Base-by-base conservation (phyloP, 768 basidiomycete genomes). In the Punctularia strigosozonata region DNA sequence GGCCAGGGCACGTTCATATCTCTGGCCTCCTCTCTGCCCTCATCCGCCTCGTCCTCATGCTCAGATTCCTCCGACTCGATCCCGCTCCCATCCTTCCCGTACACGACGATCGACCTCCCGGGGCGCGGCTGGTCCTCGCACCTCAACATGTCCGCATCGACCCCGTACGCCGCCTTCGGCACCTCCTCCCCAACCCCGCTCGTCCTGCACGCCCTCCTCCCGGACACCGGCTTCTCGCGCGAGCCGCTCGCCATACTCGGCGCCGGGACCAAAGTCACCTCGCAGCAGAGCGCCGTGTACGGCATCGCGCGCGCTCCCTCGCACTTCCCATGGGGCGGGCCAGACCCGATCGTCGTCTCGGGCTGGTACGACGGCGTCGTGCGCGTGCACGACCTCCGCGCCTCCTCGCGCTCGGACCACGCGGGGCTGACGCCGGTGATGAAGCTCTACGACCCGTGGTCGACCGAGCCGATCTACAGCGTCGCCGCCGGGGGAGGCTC, bases 321-420 rank as follows among this genome's bases (percentile, higher is more conserved):
- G 0, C 65, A 72, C 20, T 77, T 77, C 17, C 73, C 77, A 1
- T 77, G 79, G 69, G 84, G 85, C 3, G 58, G 70, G 2, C 80
- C 82, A 3, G 74, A 80, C 14, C 68, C 84, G 49, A 69, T 85
- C 15, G 40, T 90, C 18, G 66, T 85, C 25, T 80, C 82, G 1
- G 87, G 84, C 1, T 88, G 86, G 84, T 89, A 75, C 55, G 83
- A 90, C 51, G 80, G 86, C 8, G 54, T 66, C 35, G 79, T 85
- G 24, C 68, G 73, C 25, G 68, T 84, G 37, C 77, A 86, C 56
- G 87, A 89, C 55, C 67, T 89, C 28, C 82, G 86, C 19, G 63
- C 72, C 14, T 62, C 54, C 21, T 36, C 46, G 13, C 48, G 47
- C 32, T 40, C 47, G 10, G 20, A 25, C 33, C 33, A 47, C 20